Base-by-base conservation (phyloP, 2,329 filamentous ascomycete genomes). In the Pyricularia grisea region DNA sequence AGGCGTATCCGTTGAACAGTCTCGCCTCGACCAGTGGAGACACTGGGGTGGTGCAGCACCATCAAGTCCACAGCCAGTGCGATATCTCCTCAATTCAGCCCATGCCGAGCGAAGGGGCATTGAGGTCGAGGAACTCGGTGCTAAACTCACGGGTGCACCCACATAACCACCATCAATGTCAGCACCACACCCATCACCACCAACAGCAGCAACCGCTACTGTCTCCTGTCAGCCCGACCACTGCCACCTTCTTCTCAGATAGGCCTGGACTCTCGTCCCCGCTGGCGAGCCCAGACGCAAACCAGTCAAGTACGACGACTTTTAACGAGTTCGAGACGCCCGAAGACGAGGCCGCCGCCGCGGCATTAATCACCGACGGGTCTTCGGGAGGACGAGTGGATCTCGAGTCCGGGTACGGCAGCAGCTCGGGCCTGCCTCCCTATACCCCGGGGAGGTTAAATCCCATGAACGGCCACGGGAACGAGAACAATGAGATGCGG, bases 401-500 rank as follows among this genome's bases (percentile, higher is more conserved):
- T 14, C 58, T 68, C 23, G 55, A 61, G 66, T 14, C 9, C 65
- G 33, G 65, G 23, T n/a, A 50, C 17, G 11, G 28, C 58, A 11
- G 27, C 55, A 23, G 23, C 55, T 50, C 73, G 10, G 73, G 72
- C 42, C 67, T 78, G 27, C 76, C 78, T 31, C 76, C 77, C 3
- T 79, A 79, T 66, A 72, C 75, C 3, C 78, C 77, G 7, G 73
- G 75, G 7, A 72, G 72, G 25, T 68, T 72, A 50, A 71, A 72
- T 42, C 74, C 74, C 42, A 79, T 78, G 78, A 70, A 70, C 7
- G 77, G 78, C 2, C 78, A 79, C 67, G 75, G 72, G 4, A 68
- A 72, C 33, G 77, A 78, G 71, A 75, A 73, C 33, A 79, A 79
- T 67, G 78, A 79, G 17, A 76, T 78, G 73, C 73, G 77, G 50